Base-by-base conservation (phyloP, 441 rosid species). In the Gossypium lobatum region DNA sequence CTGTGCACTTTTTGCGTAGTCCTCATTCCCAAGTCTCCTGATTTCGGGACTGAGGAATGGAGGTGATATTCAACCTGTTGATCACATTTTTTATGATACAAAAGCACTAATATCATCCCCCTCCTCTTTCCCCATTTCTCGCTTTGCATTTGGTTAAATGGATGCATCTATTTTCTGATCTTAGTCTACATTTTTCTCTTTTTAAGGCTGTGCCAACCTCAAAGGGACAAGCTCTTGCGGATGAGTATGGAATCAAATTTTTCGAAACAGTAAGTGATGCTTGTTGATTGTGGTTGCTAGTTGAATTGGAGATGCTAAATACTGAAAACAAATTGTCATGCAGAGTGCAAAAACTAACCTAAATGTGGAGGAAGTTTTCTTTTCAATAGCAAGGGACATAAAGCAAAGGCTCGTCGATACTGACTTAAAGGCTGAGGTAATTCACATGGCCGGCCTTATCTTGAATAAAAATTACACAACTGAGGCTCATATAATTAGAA, bases 261-360 rank as follows among this genome's bases (percentile, higher is more conserved):
- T 91, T 91, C 13, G 93, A 91, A 82, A 91, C 96, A 14, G 93
- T 91, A 85, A 88, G 92, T 79, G n/a, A 70, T 37, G 25, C 68
- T 46, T 14, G 42, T 21, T 52, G 72, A 23, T 53, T 16, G 17
- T 68, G 45, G 37, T 71, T 48, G 63, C 53, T 50, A 26, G 55
- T 60, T 46, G 54, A 55, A 31, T 5, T 9, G 6, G 7, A 4
- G 31, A 34, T 13, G 6, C 55, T 45, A 8, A 61, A 59, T 37
- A 75, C 73, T 65, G n/a, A 72, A 70, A 72, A 1, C 31, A 52
- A 45, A 60, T 11, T 60, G 71, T 55, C 34, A 53, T 74, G 80
- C 90, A 91, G 96, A 91, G 94, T 83, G 92, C 96, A 42, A 91
- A 88, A 71, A 89, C 93, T 63, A 89, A 91, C 79, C 85, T 86